phyloP scores from a whole-genome alignment of 2,329 filamentous ascomycete genomes.

The Penicillium nordicum region DNA sequence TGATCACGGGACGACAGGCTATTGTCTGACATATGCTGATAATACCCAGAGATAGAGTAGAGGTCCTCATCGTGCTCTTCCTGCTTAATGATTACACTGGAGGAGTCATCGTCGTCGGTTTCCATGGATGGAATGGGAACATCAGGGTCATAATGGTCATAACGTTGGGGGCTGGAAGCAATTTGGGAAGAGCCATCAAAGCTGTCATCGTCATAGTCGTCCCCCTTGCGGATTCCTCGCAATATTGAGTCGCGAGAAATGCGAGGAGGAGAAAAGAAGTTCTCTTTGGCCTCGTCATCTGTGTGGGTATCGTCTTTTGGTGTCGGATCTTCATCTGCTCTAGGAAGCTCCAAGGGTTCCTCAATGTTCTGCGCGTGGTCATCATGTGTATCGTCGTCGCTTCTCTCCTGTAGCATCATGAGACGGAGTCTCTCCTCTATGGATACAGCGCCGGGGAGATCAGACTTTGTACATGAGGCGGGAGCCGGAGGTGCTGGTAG shows the following conservation, averaged over 20 bases:
- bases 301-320: neutral
- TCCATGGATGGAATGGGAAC: slow-evolving; percentile 86
- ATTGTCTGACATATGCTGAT: slow-evolving; percentile 49
- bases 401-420: slow-evolving; percentile 75
- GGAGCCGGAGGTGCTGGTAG: slow-evolving; percentile 70
- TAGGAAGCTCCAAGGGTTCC: slow-evolving; percentile 1
- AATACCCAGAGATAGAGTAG: slow-evolving; percentile 66
- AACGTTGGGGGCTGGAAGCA: slow-evolving; percentile 57
- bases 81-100: slow-evolving; percentile 65
- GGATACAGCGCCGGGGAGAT: slow-evolving; percentile 76
- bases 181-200: slow-evolving; percentile 62
- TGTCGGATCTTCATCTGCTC: neutral
- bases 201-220: slow-evolving; percentile 58
- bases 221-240: slow-evolving; percentile 71
- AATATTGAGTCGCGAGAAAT: slow-evolving; percentile 94
- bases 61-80: slow-evolving; percentile 58
- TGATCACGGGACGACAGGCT: slow-evolving; percentile 28
- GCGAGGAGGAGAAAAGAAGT: slow-evolving; percentile 61
- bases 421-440: slow-evolving; percentile 81
- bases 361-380: slow-evolving; percentile 7
- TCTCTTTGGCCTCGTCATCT: slow-evolving; percentile 51
- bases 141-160: slow-evolving; percentile 73
- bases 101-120: slow-evolving; percentile 53
- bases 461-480: slow-evolving; percentile 67
- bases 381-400: slow-evolving; percentile 19